phyloP scores from a whole-genome alignment of 352 stramenopile species.

The Phytophthora pinifolia region DNA sequence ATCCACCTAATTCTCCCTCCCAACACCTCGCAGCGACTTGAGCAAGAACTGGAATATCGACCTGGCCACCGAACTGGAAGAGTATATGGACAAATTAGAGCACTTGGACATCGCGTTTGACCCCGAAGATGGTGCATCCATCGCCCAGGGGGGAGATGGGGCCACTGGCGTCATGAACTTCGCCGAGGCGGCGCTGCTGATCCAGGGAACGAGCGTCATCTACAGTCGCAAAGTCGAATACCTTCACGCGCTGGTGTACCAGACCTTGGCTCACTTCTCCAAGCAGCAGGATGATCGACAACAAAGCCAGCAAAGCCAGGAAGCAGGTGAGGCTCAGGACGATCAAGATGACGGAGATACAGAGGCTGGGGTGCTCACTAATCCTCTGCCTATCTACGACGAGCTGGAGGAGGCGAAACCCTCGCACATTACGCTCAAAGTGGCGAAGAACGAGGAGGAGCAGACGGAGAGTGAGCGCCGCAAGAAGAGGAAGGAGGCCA shows the following conservation, averaged over 20 bases:
- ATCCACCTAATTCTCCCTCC: not conserved
- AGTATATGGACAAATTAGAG: constrained; percentile 91
- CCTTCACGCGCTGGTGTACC: constrained; percentile 91
- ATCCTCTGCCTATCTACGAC: constrained; percentile 66
- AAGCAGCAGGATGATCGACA: constrained; percentile 52
- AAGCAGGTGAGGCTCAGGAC: constrained; percentile 20
- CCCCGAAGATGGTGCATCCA: constrained; percentile 31
- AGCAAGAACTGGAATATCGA: constrained; percentile 93
- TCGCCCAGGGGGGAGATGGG: constrained; percentile 15
- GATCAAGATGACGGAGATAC: constrained; percentile 30
- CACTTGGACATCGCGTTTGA: constrained; percentile 70
- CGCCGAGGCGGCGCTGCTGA: constrained; percentile 91
- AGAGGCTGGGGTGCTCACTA: constrained; percentile 41
- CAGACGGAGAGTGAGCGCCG: constrained; percentile 16
- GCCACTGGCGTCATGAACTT: constrained; percentile 83
- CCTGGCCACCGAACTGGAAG: constrained; percentile 85
- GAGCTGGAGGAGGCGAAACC: constrained; percentile 56
- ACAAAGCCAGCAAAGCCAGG: constrained; percentile 11
- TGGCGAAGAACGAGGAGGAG: constrained; percentile 12
- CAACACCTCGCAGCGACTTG: constrained; percentile 64
- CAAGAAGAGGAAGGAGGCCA: constrained; percentile 22
- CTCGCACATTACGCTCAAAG: constrained; percentile 55
- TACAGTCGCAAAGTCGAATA: constrained; percentile 97
- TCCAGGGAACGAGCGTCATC: constrained; percentile 93
- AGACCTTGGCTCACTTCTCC: constrained; percentile 84